Percentiles rank a stretch among this genome's conserved stretches.
Evolutionary conservation across 176 grass and related monocot genomes (phyloP).

Genomic region (Rhipidocladum racemiflorum): DNA sequence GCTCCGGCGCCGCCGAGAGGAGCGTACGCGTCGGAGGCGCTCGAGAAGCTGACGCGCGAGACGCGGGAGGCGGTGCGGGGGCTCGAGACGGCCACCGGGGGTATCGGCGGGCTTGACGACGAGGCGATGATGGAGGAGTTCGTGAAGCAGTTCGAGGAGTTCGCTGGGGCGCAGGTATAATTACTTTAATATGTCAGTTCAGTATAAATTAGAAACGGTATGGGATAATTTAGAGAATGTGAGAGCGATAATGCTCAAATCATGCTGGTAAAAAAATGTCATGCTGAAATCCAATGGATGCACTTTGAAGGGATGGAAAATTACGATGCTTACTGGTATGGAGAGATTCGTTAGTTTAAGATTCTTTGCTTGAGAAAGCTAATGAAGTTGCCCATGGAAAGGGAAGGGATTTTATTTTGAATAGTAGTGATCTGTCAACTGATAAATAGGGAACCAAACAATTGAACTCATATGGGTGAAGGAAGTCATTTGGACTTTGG

Average conservation of each 20-base stretch:
- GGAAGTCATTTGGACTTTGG: background rate
- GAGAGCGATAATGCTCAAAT: background rate
- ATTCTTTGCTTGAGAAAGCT: slow-evolving; percentile 1
- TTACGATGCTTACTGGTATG: background rate
- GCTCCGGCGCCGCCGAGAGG: slow-evolving; percentile 18
- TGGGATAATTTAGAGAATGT: background rate
- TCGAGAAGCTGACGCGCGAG: slow-evolving; percentile 87
- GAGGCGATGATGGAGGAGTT: slow-evolving; percentile 97
- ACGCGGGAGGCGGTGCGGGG: slow-evolving; percentile 80
- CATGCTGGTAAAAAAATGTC: background rate
- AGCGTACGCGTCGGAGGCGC: slow-evolving; percentile 76
- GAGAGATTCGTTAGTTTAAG: background rate
- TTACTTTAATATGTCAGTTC: background rate
- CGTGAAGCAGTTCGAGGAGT: slow-evolving; percentile 97
- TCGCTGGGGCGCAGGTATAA: slow-evolving; percentile 77
- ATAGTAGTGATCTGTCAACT: background rate
- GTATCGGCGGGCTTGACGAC: slow-evolving; percentile 45
- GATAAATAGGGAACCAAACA: background rate
- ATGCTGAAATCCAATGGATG: background rate
- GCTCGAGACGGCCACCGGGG: slow-evolving; percentile 72
- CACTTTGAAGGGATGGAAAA: background rate
- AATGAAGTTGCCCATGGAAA: background rate
- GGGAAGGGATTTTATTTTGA: background rate
- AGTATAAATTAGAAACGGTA: background rate
- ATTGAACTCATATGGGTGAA: background rate